These are phyloP conservation scores for Byssothecium circinans DNA, from an alignment of 2,329 filamentous ascomycete species.

Conservation along the genomic window DNA sequence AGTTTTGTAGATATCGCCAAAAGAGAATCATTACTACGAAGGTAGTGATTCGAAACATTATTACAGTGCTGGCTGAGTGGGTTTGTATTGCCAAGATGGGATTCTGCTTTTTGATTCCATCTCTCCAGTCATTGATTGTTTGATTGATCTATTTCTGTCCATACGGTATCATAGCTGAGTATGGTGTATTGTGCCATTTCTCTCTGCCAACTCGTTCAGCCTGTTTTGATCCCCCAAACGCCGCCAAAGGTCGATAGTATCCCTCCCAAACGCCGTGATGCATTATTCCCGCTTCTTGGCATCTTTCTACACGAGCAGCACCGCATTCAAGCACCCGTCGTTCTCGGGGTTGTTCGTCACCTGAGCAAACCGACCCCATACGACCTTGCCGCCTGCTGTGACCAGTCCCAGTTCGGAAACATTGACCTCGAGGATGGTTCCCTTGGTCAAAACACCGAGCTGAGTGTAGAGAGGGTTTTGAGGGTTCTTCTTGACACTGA, in stretches of 20 bases:
- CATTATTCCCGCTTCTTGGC: background rate
- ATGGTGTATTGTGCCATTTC: background rate
- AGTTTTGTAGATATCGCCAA: no score
- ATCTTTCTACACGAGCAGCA: slow-evolving; percentile 33
- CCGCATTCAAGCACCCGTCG: slow-evolving; percentile 43
- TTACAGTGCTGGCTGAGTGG: no score
- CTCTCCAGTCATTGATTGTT: no score
- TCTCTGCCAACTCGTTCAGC: background rate
- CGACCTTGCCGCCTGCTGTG: slow-evolving; percentile 81
- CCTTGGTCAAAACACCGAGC: slow-evolving; percentile 61
- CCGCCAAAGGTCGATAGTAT: background rate
- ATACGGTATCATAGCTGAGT: no score
- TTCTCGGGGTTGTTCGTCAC: slow-evolving; percentile 34
- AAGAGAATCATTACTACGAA: no score
- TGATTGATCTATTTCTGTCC: no score
- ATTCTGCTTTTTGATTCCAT: no score
- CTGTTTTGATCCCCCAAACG: background rate
- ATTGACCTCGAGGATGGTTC: slow-evolving; percentile 79
- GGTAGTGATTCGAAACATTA: no score
- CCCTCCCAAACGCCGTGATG: slow-evolving; percentile 7
- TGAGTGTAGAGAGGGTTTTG: slow-evolving; percentile 79
- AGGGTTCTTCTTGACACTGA: slow-evolving; percentile 77
- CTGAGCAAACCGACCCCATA: slow-evolving; percentile 41
- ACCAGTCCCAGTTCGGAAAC: slow-evolving; percentile 89
- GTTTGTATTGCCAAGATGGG: no score